Evolutionary conservation across 495 filamentous ascomycete species (phyloP), one percentile per base, ranked within the genome.

Genomic region (Tetracladium setigerum): DNA sequence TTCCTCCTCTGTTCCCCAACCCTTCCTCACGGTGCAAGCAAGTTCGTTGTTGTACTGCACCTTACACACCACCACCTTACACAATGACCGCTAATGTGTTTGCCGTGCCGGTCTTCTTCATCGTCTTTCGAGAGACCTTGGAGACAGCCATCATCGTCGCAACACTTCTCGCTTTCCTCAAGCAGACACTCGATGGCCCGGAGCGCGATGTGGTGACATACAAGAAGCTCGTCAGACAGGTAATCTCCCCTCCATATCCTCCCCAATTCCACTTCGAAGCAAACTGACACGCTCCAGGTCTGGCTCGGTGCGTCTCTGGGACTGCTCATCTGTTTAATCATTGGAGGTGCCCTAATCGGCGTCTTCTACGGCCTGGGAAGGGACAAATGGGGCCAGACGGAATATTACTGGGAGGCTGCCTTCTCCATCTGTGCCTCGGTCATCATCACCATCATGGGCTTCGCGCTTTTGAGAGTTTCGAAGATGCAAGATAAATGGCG

Each of bases 401-500:
- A 91, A 53, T 67, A 84, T 59, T 73, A 87, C 44, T 91, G 87
- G 76, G 88, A 95, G 58, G 87, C 86, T 45, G 69, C 79, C 7
- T 84, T 95, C 45, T 73, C 72, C 11, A 64, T 91, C 30, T 45
- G 91, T 31, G 84, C 87, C 1, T 71, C 77, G 11, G 39, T 90
- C 40, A 85, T 95, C 61, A 90, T 95, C 59, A 81, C 83, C 30
- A 56, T 87, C 41, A 81, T 92, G 61, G 88, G 88, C 22, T 80
- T 79, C 10, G 85, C 85, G 8, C 74, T 92, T 17, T 69, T 95
- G 7, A 77, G 88, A n/a, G 78, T 95, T 35, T 83, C 79, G 40
- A 91, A 90, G 65, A 76, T 90, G 59, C 83, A 89, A 60, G 84
- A 87, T 38, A 89, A 89, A 61, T 95, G 88, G 88, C 77, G 78